Conservation (phyloP, 192 early-diverging fungal genomes). For the Diversispora eburnea region DNA sequence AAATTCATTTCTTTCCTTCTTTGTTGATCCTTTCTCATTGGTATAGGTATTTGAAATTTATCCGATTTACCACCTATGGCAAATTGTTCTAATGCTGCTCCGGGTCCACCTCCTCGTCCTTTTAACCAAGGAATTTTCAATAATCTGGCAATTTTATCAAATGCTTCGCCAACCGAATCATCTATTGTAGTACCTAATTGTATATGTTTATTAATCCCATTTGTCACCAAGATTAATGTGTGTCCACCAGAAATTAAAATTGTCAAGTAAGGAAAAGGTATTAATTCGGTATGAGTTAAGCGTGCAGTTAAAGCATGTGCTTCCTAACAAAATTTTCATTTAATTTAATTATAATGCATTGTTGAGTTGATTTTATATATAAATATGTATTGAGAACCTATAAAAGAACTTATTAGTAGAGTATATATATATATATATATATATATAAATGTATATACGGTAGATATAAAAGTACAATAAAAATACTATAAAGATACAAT, state of each 20-base stretch:
- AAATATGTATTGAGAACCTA: too few species aligned
- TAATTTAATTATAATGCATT: too few species aligned
- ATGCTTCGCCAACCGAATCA: slow-evolving; percentile 75
- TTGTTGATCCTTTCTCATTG: slow-evolving; percentile 55
- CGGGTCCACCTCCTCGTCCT: slow-evolving; percentile 63
- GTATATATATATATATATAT: not conserved
- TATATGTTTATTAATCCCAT: slow-evolving; percentile 57
- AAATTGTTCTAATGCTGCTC: slow-evolving; percentile 63
- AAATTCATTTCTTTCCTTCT: slow-evolving; percentile 52
- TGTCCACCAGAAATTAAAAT: slow-evolving; percentile 77
- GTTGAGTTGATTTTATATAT: too few species aligned
- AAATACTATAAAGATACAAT: too few species aligned
- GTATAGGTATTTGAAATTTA: slow-evolving; percentile 51
- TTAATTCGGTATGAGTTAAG: slow-evolving; percentile 41
- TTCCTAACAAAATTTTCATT: slow-evolving; percentile 40
- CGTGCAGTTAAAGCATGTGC: slow-evolving; percentile 77
- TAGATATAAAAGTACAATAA: not conserved
- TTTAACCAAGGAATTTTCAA: slow-evolving; percentile 61
- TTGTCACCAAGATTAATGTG: slow-evolving; percentile 57
- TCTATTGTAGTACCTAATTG: slow-evolving; percentile 66
- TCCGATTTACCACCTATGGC: slow-evolving; percentile 52
- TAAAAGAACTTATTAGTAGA: not conserved
- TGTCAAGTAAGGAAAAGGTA: slow-evolving; percentile 63
- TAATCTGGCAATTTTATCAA: slow-evolving; percentile 73
- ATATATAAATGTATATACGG: not conserved